Evolutionary conservation across 2,329 filamentous ascomycete genomes (phyloP).

Genomic region (Amylocarpus encephaloides): DNA sequence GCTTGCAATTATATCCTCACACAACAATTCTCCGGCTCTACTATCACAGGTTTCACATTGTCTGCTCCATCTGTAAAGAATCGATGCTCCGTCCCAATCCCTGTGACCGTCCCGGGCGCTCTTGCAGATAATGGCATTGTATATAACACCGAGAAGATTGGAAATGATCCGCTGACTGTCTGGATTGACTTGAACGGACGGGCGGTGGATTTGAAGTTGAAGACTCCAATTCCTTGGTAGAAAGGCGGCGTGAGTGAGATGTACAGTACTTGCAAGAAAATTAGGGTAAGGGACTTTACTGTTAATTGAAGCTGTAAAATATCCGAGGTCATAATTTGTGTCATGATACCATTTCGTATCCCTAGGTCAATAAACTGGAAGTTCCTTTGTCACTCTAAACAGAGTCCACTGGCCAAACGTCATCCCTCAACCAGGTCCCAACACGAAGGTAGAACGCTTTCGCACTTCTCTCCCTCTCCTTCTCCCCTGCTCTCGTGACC

Average conservation of each 20-base stretch:
- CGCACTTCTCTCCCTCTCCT: too few relatives aligned
- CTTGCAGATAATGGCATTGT: conserved; percentile 2
- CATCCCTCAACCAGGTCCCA: too few relatives aligned
- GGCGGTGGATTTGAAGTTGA: conserved; percentile 1
- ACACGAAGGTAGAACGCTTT: too few relatives aligned
- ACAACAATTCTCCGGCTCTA: neutral
- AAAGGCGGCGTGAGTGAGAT: neutral
- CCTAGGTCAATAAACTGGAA: too few relatives aligned
- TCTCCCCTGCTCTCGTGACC: too few relatives aligned
- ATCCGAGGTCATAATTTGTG: too few relatives aligned
- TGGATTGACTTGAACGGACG: conserved; percentile 40
- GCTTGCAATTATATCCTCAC: conserved; percentile 13
- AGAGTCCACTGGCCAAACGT: too few relatives aligned
- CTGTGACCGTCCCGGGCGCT: conserved; percentile 29
- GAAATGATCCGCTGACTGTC: conserved; percentile 42
- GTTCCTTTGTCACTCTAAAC: too few relatives aligned
- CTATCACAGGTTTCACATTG: conserved; percentile 27
- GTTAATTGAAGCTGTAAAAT: too few relatives aligned
- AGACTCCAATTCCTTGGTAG: conserved; percentile 4
- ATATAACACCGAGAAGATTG: conserved; percentile 35
- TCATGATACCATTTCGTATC: too few relatives aligned
- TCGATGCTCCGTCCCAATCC: conserved; percentile 9
- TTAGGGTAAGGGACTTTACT: too few relatives aligned
- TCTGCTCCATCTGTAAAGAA: conserved; percentile 34
- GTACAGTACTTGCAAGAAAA: too few relatives aligned